Percentiles rank a stretch among this genome's conserved stretches.
phyloP scores from a whole-genome alignment of 1,139 yeast genomes.

The Suhomyces coccinellae region DNA sequence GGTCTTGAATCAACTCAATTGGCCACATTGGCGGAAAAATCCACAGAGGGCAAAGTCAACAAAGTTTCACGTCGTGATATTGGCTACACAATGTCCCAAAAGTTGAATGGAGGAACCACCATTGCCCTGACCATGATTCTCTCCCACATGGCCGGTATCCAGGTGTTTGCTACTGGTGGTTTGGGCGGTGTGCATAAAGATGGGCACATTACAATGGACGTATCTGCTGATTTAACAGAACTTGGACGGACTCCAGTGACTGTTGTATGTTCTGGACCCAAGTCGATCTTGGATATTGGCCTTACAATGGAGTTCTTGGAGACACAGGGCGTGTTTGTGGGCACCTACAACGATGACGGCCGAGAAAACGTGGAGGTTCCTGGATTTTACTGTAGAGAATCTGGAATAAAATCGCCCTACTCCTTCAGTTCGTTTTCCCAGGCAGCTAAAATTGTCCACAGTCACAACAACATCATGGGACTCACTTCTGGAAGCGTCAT shows the following conservation, averaged over 20 bases:
- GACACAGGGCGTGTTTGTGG: constrained; percentile 76
- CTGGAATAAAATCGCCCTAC: constrained; percentile 73
- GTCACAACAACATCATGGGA: constrained; percentile 51
- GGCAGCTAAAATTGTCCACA: constrained; percentile 63
- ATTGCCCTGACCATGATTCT: constrained; percentile 88
- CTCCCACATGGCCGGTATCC: constrained; percentile 72
- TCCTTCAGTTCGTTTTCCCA: constrained; percentile 50
- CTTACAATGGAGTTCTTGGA: constrained; percentile 84
- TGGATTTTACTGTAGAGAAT: constrained; percentile 78
- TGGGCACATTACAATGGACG: constrained; percentile 72
- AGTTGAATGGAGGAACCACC: constrained; percentile 80
- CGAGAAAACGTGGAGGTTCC: constrained; percentile 52
- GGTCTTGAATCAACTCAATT: constrained; percentile 58
- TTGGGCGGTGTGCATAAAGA: constrained; percentile 90
- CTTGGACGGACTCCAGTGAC: constrained; percentile 80
- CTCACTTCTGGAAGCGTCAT: constrained; percentile 70
- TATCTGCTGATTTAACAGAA: constrained; percentile 87
- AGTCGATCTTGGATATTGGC: constrained; percentile 77
- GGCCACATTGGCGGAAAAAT: constrained; percentile 46
- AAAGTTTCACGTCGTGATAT: constrained; percentile 84
- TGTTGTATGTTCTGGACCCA: constrained; percentile 91
- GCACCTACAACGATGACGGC: constrained; percentile 46
- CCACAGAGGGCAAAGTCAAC: constrained; percentile 31
- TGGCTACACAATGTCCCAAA: constrained; percentile 66
- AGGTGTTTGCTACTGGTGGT: constrained; percentile 92